phyloP scores from a whole-genome alignment of 306 rosid genomes.

The Quercus bicolor region DNA sequence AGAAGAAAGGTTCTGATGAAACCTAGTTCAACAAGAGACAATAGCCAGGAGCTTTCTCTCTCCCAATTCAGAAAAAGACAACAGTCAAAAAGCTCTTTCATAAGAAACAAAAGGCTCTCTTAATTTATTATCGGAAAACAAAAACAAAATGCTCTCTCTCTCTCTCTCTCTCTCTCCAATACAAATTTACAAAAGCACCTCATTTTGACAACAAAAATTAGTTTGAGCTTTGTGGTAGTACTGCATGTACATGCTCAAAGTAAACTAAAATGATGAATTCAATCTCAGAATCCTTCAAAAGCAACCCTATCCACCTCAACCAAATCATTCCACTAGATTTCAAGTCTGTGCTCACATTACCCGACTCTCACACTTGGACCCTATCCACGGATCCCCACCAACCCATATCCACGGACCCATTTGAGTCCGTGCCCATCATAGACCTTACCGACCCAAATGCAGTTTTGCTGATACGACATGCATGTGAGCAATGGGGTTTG shows the following conservation, averaged over 20 bases:
- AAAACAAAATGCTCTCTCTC: background rate
- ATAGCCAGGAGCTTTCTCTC: background rate
- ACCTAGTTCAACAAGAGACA: background rate
- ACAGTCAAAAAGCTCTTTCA: background rate
- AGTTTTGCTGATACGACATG: conserved; percentile 9
- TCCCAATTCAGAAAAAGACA: background rate
- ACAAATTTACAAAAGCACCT: background rate
- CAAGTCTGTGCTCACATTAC: conserved; percentile 15
- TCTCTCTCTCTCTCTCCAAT: background rate
- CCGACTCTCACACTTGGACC: conserved; percentile 36
- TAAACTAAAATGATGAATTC: background rate
- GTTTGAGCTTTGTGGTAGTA: background rate
- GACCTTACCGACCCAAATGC: conserved; percentile 26
- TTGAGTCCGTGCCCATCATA: conserved; percentile 19
- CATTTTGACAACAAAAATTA: background rate
- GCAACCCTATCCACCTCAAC: background rate
- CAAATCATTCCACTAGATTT: conserved; percentile 29
- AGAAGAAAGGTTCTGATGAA: background rate
- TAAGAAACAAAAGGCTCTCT: background rate
- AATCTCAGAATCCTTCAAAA: conserved; percentile 11
- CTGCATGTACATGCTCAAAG: background rate
- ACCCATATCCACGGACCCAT: background rate
- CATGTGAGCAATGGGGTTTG: conserved; percentile 35
- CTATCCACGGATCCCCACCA: background rate
- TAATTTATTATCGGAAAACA: background rate